Percentiles rank a stretch among this genome's conserved stretches.
phyloP scores from a whole-genome alignment of 306 rosid species.

The Prunus padus region DNA sequence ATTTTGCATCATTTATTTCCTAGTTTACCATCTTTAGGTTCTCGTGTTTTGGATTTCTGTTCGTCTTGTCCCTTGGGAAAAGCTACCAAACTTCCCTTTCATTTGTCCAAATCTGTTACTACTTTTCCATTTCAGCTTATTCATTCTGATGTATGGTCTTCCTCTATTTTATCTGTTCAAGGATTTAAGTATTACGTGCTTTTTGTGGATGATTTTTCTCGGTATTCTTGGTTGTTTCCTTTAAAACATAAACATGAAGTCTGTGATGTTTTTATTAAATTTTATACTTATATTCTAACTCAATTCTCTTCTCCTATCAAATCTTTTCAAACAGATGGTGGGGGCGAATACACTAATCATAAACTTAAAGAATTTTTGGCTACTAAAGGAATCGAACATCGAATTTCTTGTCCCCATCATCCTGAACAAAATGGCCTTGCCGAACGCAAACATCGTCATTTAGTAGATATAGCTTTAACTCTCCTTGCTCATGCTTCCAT shows the following conservation, averaged over 20 bases:
- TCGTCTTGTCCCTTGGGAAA: not conserved
- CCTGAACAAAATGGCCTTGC: not conserved
- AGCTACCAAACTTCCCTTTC: not conserved
- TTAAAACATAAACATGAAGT: not conserved
- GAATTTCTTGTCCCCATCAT: not conserved
- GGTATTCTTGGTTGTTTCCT: not conserved
- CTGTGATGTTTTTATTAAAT: too few relatives aligned
- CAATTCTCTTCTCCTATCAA: not conserved
- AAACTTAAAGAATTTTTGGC: too few relatives aligned
- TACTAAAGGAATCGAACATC: not conserved
- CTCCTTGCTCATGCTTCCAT: not conserved
- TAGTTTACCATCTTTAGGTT: too few relatives aligned
- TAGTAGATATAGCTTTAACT: not conserved
- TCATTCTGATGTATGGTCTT: not conserved
- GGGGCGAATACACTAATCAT: not conserved
- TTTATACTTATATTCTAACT: too few relatives aligned
- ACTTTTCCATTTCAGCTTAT: not conserved
- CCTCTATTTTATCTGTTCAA: not conserved
- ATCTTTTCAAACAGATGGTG: not conserved
- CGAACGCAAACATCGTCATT: not conserved
- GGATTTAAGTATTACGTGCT: not conserved
- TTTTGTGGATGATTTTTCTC: not conserved
- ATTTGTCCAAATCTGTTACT: not conserved
- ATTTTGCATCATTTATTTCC: too few relatives aligned
- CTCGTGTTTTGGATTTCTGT: not conserved